Evolutionary conservation across 2,329 filamentous ascomycete genomes (phyloP).

Genomic region (Trichoderma breve): DNA sequence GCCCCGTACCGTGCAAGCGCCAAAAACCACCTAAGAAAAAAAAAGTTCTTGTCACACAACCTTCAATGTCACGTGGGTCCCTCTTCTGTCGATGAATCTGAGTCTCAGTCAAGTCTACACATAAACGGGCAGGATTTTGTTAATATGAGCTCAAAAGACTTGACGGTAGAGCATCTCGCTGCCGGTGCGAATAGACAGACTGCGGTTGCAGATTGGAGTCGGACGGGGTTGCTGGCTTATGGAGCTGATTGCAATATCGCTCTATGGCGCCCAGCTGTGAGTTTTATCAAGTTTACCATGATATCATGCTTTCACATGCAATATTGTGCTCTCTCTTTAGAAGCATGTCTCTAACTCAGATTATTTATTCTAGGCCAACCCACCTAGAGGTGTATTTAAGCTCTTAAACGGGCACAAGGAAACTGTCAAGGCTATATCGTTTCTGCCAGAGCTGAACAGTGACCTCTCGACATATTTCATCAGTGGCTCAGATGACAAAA

Average conservation of each 20-base stretch:
- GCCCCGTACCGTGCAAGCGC: background rate
- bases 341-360: background rate
- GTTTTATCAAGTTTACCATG: constrained; percentile 30
- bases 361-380: constrained; percentile 32
- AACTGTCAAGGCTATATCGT: constrained; percentile 78
- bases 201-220: constrained; percentile 84
- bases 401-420: constrained; percentile 76
- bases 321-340: background rate
- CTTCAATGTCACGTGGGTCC: constrained; percentile 18
- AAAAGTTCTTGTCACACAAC: constrained; percentile 7
- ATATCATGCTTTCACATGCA: background rate
- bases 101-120: constrained; percentile 5
- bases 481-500: constrained; percentile 79
- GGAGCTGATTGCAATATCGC: constrained; percentile 87
- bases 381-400: constrained; percentile 56
- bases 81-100: constrained; percentile 2
- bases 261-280: constrained; percentile 77
- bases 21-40: background rate
- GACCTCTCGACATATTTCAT: constrained; percentile 59
- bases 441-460: constrained; percentile 55
- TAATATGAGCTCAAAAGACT: constrained; percentile 31
- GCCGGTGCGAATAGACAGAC: constrained; percentile 89
- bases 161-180: constrained; percentile 58
- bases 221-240: constrained; percentile 73
- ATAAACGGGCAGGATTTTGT: constrained; percentile 1